phyloP scores from a whole-genome alignment of 176 grass and related monocot species.

The Aegilops sharonensis region DNA sequence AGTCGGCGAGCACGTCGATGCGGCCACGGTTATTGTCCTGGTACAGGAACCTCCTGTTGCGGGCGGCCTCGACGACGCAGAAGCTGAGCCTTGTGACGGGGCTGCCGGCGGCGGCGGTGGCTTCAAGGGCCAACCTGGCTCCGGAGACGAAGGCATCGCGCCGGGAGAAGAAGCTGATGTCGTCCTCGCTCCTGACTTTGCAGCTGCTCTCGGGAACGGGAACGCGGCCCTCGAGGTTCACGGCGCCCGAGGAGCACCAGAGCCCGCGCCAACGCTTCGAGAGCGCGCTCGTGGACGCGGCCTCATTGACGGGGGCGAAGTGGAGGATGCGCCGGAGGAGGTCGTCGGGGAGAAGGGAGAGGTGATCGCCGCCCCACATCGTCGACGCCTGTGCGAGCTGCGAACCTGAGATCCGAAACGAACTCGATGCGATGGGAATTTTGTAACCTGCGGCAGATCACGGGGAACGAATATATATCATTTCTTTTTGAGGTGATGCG shows the following conservation, averaged over 20 bases:
- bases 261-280: neutral
- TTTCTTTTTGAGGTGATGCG: neutral
- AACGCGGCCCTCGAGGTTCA: neutral
- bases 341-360: neutral
- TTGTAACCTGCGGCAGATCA: neutral
- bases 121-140: neutral
- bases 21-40: rapidly evolving
- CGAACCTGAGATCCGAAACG: neutral
- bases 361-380: neutral
- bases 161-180: neutral
- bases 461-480: neutral
- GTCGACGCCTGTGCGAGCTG: neutral
- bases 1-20: neutral
- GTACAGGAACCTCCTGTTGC: neutral
- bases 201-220: neutral
- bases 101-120: neutral
- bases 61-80: neutral
- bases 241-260: neutral
- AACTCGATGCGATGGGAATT: neutral
- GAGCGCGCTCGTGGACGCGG: neutral
- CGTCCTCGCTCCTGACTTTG: neutral
- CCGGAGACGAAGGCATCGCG: neutral
- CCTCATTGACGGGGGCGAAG: neutral
- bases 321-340: neutral
- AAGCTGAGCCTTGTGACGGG: neutral